Base-by-base conservation (phyloP, 1,284 basidiomycete species). In the Apiotrichum domesticum region DNA sequence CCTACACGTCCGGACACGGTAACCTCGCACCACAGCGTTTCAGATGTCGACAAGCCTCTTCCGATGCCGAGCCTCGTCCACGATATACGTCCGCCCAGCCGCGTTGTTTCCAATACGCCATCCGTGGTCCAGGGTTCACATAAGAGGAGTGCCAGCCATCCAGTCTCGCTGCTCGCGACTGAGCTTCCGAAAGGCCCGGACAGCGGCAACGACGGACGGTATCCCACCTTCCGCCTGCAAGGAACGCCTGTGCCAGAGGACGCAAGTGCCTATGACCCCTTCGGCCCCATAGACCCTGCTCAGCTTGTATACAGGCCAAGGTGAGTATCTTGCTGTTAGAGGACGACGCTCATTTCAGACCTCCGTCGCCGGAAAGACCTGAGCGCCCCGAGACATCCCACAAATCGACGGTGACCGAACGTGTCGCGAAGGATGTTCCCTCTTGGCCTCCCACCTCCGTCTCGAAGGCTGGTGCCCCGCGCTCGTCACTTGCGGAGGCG, bases 171-270 rank as follows among this genome's bases (percentile, higher is more conserved):
- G 29, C 45, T 51, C 6, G 45, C 43, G 14, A n/a, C 33, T 37
- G 43, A 46, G 35, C 3, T 50, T 6, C 6, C 41, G 11, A 11
- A 35, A n/a, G 15, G 10, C 37, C 6, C 42, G 11, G 8, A 35
- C 29, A 21, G 10, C 37, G 35, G 46, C 35, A 8, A 64, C 56
- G 68, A 67, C 0, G 68, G 70, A 54, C 42, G 69, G 46, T 73
- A 73, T 56, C 71, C 71, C 10, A 55, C 42, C 52, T 48, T 72
- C 33, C 47, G 35, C 3, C 34, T 21, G 21, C 21, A 21, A 21
- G 21, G 46, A 7, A n/a, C 45, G 5, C 4, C 34, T 33, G n/a
- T 32, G 9, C 34, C 35, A 11, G 35, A 35, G 6, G 41, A 11
- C 6, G 6, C 14, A n/a, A 37, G 40, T 9, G 47, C 8, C 21